Conservation (phyloP, 2,329 filamentous ascomycete species). For the Basipetospora sp. region DNA sequence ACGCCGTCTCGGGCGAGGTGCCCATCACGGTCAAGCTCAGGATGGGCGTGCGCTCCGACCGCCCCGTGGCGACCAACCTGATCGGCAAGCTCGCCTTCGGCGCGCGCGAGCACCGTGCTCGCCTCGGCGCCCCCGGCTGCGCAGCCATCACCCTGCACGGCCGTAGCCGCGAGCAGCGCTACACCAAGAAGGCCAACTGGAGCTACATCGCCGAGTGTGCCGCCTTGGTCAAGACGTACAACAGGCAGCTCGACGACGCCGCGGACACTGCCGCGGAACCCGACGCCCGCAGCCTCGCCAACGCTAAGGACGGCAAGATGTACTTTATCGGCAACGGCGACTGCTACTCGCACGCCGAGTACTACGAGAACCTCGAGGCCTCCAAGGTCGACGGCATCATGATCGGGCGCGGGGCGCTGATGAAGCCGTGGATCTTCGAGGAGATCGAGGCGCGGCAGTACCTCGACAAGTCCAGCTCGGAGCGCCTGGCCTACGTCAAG, state of each 20-base stretch:
- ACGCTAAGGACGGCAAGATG: conserved; percentile 50
- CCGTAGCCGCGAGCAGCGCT: conserved; percentile 82
- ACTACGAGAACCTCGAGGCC: conserved; percentile 61
- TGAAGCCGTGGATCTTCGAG: conserved; percentile 98
- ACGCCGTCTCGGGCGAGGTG: conserved; percentile 73
- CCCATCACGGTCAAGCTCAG: conserved; percentile 92
- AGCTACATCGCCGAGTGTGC: conserved; percentile 83
- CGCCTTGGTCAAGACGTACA: conserved; percentile 66
- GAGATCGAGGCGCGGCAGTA: conserved; percentile 88
- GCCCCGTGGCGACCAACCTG: conserved; percentile 65
- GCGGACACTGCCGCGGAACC: conserved; percentile 66
- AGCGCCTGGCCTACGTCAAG: conserved; percentile 73
- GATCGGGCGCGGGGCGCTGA: conserved; percentile 87
- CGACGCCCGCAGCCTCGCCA: conserved; percentile 58
- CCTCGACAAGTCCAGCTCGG: conserved; percentile 79
- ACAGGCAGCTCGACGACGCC: conserved; percentile 48
- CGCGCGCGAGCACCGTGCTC: conserved; percentile 52
- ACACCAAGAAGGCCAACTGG: conserved; percentile 89
- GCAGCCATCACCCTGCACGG: conserved; percentile 95
- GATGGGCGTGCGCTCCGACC: conserved; percentile 69
- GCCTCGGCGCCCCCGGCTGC: conserved; percentile 64
- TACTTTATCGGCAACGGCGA: conserved; percentile 96
- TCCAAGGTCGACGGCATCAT: conserved; percentile 84
- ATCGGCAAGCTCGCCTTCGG: conserved; percentile 75
- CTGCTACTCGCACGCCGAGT: conserved; percentile 84